These are phyloP conservation scores for Phytophthora vignae DNA, from an alignment of 352 stramenopile genomes.

Conservation along the genomic window DNA sequence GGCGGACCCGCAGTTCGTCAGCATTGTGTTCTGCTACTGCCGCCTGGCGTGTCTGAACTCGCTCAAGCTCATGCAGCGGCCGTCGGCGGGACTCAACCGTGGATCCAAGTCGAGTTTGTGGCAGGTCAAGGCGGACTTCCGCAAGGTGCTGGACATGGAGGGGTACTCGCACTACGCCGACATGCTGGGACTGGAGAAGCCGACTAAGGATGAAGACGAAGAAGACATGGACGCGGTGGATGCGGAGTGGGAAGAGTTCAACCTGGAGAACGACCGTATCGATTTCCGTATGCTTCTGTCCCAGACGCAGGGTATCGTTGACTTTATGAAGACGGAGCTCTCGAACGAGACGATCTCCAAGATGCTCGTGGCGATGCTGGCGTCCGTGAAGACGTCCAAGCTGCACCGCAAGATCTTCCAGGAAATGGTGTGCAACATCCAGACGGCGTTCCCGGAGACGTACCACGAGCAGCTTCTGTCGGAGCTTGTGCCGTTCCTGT, in stretches of 20 bases:
- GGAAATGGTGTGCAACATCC: constrained; percentile 89
- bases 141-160: constrained; percentile 83
- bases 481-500: constrained; percentile 83
- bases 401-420: constrained; percentile 90
- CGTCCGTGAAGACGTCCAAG: constrained; percentile 87
- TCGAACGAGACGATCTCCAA: constrained; percentile 83
- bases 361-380: constrained; percentile 86
- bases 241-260: constrained; percentile 88
- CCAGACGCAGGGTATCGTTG: constrained; percentile 69
- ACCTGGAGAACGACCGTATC: constrained; percentile 87
- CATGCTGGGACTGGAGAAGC: constrained; percentile 76
- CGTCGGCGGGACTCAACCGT: constrained; percentile 53
- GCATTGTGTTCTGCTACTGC: constrained; percentile 86
- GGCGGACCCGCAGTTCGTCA: constrained; percentile 76
- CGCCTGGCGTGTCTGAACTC: constrained; percentile 85
- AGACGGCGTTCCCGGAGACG: constrained; percentile 75
- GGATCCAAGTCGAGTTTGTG: constrained; percentile 77
- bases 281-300: constrained; percentile 85
- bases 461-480: constrained; percentile 68
- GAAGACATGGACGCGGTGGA: constrained; percentile 57
- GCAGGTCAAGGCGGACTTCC: constrained; percentile 86
- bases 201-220: constrained; percentile 19
- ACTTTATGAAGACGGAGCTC: constrained; percentile 70
- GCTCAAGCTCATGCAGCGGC: constrained; percentile 77
- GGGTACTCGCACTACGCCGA: constrained; percentile 74